Base-by-base conservation (phyloP, 164 flowering plant species). In the Annona cherimola region DNA sequence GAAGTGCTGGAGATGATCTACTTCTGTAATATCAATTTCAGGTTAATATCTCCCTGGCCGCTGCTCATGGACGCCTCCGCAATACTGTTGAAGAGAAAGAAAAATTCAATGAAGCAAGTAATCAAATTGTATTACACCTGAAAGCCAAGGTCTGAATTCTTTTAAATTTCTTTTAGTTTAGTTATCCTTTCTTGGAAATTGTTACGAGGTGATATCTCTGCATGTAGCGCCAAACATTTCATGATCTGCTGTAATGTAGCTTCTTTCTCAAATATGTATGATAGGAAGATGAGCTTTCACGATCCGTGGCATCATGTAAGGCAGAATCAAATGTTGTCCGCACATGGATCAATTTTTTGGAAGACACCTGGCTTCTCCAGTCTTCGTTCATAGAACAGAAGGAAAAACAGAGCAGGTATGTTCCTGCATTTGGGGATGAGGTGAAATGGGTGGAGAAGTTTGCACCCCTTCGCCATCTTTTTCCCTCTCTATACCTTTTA, bases 291-390 rank as follows among this genome's bases (percentile, higher is more conserved):
- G 99, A 93, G 82, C 85, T 93, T 66, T 83, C 84, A n/a, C 86
- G 76, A 84, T 87, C 98, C 55, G 83, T 93, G 65, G 76, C 82
- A 55, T 82, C 97, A 35, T 85, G 88, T 77, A 84, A 71, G 80
- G 80, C 76, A 68, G 99, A 96, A 84, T 87, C 87, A 40, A 87
- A 86, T 79, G 90, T 96, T 81, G 84, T 96, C 9, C 80, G 69
- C 61, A 89, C 97, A 45, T 96, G 99, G 99, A 86, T 90, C 74
- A 93, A 93, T 79, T 96, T 96, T 82, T 81, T 96, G 77, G 97
- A 93, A 77, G 98, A 96, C 81, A 87, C 97, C 20, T 96, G 99
- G 99, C 83, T 71, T 79, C 88, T 96, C 72, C 99, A 88, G 73
- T 82, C 84, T 65, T 81, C 87, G 6, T 81, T 81, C 71, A 67